These are phyloP conservation scores for Wickerhamiella bombiphila DNA, from an alignment of 805 yeast species.

Conservation along the genomic window DNA sequence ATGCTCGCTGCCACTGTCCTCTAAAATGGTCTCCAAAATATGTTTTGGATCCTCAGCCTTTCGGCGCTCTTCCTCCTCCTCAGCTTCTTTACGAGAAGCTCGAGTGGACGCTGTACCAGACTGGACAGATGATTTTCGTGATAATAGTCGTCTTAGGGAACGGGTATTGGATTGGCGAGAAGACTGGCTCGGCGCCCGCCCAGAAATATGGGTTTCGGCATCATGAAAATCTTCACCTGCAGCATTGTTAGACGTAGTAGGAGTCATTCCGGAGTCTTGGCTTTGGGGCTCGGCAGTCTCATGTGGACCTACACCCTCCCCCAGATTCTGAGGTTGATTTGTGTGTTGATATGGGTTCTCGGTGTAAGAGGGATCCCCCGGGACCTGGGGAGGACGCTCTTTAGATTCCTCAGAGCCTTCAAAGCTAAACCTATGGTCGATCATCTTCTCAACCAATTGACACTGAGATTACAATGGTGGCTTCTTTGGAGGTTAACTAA, in stretches of 20 bases:
- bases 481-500: no score
- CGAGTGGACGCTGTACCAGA: background rate
- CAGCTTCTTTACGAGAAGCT: slow-evolving; percentile 2
- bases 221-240: no score
- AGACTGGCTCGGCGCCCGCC: background rate
- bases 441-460: no score
- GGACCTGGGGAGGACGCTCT: background rate
- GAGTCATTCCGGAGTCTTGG: no score
- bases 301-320: no score
- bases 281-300: no score
- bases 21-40: slow-evolving; percentile 14
- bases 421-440: no score
- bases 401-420: background rate
- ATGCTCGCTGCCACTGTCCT: slow-evolving; percentile 14
- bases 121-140: background rate
- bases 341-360: background rate
- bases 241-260: no score
- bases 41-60: slow-evolving; percentile 14
- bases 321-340: no score
- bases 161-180: no score
- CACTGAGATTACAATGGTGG: no score
- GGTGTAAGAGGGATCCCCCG: background rate
- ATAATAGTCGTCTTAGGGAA: background rate
- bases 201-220: background rate
- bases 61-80: slow-evolving; percentile 1